These are phyloP conservation scores for Aspergillus sergii DNA, from an alignment of 2,329 filamentous ascomycete species.

Conservation along the genomic window DNA sequence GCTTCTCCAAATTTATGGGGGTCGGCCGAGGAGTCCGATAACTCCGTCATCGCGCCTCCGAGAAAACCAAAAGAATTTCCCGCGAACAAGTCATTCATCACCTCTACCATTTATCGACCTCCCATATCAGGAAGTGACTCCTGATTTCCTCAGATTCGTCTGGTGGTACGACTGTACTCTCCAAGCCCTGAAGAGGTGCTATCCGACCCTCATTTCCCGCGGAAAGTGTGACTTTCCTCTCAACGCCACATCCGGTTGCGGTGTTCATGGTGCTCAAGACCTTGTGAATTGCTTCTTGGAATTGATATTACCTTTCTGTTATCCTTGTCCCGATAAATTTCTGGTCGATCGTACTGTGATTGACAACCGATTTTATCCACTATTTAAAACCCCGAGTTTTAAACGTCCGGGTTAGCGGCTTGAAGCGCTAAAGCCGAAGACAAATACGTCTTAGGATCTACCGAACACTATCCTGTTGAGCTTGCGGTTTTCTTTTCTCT, in stretches of 20 bases:
- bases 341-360: background rate
- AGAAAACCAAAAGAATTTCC: slow-evolving; percentile 42
- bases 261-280: background rate
- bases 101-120: slow-evolving; percentile 8
- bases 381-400: background rate
- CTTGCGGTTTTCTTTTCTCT: background rate
- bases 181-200: background rate
- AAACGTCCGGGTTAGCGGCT: background rate
- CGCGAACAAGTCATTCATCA: slow-evolving; percentile 18
- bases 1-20: slow-evolving; percentile 18
- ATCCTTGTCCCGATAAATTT: background rate
- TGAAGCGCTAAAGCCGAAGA: background rate
- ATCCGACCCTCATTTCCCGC: background rate
- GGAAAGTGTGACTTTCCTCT: background rate
- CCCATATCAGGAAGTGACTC: slow-evolving; percentile 8
- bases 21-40: slow-evolving; percentile 35
- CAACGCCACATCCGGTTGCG: slow-evolving; percentile 1
- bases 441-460: background rate
- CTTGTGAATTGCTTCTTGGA: background rate
- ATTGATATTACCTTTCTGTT: background rate
- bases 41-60: slow-evolving; percentile 39
- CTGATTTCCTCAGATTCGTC: background rate
- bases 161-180: background rate
- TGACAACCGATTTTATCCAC: background rate
- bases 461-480: background rate